Base-by-base conservation (phyloP, 2,329 filamentous ascomycete species). In the Shiraia bambusicola region DNA sequence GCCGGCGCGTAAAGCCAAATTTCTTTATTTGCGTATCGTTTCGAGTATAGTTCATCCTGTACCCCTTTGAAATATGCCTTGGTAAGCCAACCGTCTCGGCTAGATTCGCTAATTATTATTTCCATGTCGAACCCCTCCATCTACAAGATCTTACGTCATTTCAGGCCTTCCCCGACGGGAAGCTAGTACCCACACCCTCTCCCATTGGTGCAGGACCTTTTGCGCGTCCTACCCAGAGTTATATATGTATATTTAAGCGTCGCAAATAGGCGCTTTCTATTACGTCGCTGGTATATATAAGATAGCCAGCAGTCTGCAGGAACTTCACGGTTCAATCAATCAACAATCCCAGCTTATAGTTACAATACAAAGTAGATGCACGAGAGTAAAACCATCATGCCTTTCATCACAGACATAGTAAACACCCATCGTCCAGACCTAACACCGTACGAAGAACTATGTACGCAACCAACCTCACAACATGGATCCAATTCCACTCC, bases 381-480 rank as follows among this genome's bases (percentile, higher is more conserved):
- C 8, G 19, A 22, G 8, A 4, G 8, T 8, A 13, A 5, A 27
- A 27, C 15, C 24, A 58, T 3, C 4, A 67, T 66, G 62, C 42
- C 59, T 39, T 58, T 58, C 2, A 61, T 65, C 39, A 63, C 37
- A 34, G 47, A 62, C 27, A 57, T 56, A 17, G 46, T 67, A 19
- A 40, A 51, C 28, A 34, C 46, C 9, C 47, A 62, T 33, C 57
- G 53, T 16, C 60, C 61, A 4, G 51, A 60, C 13, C 48, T 65
- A 0, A 33, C 27, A 5, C 49, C 61, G 0, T 69, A 69, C 24
- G 63, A 69, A 38, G 57, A 59, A 13, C 55, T 69, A 3, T 69
- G 62, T 66, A 52, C 34, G 54, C 48, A 7, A 3, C 19, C 12
- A 17, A 26, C 19, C 24, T n/a, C n/a, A 22, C 6, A n/a, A 31